Evolutionary conservation across 2,329 filamentous ascomycete species (phyloP), one percentile per base, ranked within the genome.

Genomic region (Colletotrichum sp.): DNA sequence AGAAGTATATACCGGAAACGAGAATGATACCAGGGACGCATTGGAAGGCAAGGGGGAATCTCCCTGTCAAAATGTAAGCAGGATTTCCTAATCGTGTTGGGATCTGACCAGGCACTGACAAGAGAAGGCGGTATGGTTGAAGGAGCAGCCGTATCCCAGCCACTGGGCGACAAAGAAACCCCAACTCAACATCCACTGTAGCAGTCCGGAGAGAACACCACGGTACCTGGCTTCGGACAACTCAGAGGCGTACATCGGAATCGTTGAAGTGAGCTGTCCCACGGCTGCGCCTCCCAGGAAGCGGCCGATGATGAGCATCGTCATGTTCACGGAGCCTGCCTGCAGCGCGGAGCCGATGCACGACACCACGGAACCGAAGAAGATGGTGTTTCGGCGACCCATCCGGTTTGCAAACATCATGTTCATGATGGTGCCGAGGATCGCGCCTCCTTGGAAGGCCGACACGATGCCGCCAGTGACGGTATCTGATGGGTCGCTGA

Each of bases 301-400:
- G 71, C 89, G 86, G 12, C 88, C 88, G 16, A 85, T 81, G 59
- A 90, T 88, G n/a, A 90, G 79, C 87, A 89, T 89, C 25, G 77
- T 76, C 75, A 82, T 80, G 55, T 80, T 81, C 13, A 81, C 77
- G 15, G 82, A 80, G 16, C 81, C 82, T n/a, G 82, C 80, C 66
- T 84, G 82, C 4, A 84, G 78, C 15, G 82, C 78, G 22, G 80
- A 81, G 3, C 83, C 82, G 59, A 82, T 65, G 12, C 79, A 73
- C 29, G 83, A 83, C 16, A 84, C 77, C 1, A 82, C 70, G 13
- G 82, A 79, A 2, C 82, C 82, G 34, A 77, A n/a, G 64, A 84
- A 80, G 68, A 85, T 83, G 63, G 81, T 77, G 32, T 76, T 61
- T 57, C 82, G 81, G 6, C 82, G 80, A 16, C 83, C 82, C 59